A percentile compares a stretch with the other conserved stretches of the same genome.
phyloP scores from a whole-genome alignment of 805 yeast species.

The Myxozyma geophila region DNA sequence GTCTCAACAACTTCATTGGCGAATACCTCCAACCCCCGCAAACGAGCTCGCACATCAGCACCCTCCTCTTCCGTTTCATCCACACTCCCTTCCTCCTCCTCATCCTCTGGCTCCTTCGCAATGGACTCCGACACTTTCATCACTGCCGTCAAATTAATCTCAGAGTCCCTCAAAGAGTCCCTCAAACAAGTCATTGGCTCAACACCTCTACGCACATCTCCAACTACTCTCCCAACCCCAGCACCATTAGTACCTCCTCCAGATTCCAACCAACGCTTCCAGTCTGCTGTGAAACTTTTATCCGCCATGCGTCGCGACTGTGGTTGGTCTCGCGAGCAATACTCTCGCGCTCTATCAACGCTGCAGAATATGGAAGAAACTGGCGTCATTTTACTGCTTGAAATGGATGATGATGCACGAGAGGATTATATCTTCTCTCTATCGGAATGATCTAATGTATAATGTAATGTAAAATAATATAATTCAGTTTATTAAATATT shows the following conservation, averaged over 20 bases:
- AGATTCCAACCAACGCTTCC: conserved; percentile 6
- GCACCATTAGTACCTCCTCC: neutral
- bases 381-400: conserved; percentile 25
- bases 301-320: conserved; percentile 27
- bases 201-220: neutral
- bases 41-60: neutral
- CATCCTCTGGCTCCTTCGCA: neutral
- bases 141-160: conserved; percentile 16
- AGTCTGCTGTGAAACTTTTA: conserved; percentile 10
- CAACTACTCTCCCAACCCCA: neutral
- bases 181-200: conserved; percentile 15
- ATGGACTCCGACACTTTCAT: conserved; percentile 16
- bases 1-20: neutral
- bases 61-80: neutral
- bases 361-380: conserved; percentile 23
- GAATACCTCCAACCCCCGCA: neutral
- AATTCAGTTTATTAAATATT: neutral
- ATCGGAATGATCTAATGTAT: neutral
- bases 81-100: neutral
- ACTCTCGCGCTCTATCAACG: conserved; percentile 17
- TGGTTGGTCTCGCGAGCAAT: conserved; percentile 24
- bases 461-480: neutral
- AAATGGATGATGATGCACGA: conserved; percentile 32
- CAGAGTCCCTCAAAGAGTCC: conserved; percentile 11
- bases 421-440: conserved; percentile 23